These are phyloP conservation scores for Pharus latifolius DNA, from an alignment of 176 grass and related monocot genomes.

Conservation along the genomic window DNA sequence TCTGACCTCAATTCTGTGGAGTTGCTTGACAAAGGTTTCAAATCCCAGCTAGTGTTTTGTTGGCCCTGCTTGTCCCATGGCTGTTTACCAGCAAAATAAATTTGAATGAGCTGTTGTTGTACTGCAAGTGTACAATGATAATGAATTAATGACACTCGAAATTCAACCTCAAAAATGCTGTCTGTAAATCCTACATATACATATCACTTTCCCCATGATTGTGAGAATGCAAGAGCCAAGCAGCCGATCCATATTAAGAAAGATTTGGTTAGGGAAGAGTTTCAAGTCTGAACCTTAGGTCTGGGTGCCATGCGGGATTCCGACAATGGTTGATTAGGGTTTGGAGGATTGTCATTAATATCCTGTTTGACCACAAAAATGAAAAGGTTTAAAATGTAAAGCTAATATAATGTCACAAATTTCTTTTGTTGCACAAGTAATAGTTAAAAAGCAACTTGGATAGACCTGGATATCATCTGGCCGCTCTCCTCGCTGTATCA, in stretches of 20 bases:
- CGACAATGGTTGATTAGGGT: slow-evolving; percentile 53
- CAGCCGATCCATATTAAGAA: not conserved
- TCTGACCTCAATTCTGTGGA: not conserved
- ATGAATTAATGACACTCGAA: not conserved
- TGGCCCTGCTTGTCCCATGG: slow-evolving; percentile 37
- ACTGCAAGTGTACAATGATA: not conserved
- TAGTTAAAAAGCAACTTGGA: not conserved
- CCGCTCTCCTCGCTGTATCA: slow-evolving; percentile 57
- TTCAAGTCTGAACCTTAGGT: slow-evolving; percentile 39
- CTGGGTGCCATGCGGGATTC: slow-evolving; percentile 45
- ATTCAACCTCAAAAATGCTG: not conserved
- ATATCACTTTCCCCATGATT: not conserved
- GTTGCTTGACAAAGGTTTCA: slow-evolving; percentile 1
- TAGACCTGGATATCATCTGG: slow-evolving; percentile 55
- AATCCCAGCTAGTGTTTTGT: slow-evolving; percentile 5
- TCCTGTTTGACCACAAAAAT: slow-evolving; percentile 24
- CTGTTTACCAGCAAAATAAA: slow-evolving; percentile 26
- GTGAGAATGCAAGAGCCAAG: not conserved
- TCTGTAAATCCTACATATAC: not conserved
- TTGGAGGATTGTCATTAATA: slow-evolving; percentile 46
- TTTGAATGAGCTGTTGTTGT: not conserved
- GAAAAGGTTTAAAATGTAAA: not conserved
- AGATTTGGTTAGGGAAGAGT: not conserved
- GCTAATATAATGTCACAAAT: not conserved
- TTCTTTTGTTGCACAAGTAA: not conserved